phyloP scores from a whole-genome alignment of 768 basidiomycete genomes.

The Xerocomus brunneocitrinus region DNA sequence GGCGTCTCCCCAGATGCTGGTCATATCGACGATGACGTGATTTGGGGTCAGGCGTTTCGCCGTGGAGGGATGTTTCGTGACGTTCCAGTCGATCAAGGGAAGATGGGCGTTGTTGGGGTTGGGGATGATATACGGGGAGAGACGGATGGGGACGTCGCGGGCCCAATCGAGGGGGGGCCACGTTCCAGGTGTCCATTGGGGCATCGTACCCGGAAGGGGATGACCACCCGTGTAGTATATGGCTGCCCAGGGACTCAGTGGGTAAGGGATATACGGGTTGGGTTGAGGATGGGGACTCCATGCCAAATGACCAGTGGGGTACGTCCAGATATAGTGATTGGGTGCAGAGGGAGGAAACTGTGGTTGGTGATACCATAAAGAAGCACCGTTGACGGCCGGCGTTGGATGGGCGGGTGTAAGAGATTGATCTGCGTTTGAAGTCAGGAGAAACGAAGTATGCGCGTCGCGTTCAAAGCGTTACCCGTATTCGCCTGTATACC shows the following conservation, averaged over 20 bases:
- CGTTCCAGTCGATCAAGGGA: constrained; percentile 35
- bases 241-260: constrained; percentile 15
- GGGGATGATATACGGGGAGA: constrained; percentile 27
- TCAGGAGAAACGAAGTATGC: constrained; percentile 1
- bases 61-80: constrained; percentile 30
- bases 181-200: constrained; percentile 25
- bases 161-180: constrained; percentile 27
- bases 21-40: constrained; percentile 21
- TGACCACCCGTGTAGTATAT: constrained; percentile 17
- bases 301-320: constrained; percentile 21
- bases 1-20: constrained; percentile 9
- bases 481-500: constrained; percentile 17
- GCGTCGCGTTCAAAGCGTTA: constrained; percentile 2
- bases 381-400: background rate
- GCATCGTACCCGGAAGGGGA: constrained; percentile 22
- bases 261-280: constrained; percentile 3
- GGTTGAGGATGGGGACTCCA: constrained; percentile 25
- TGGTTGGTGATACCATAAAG: constrained; percentile 1
- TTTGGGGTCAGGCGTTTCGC: constrained; percentile 30
- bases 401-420: background rate
- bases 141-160: constrained; percentile 17
- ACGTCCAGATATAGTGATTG: constrained; percentile 22
- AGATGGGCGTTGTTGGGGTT: constrained; percentile 29
- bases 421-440: constrained; percentile 5
- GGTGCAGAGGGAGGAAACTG: constrained; percentile 17